Evolutionary conservation across 352 stramenopile genomes (phyloP), one percentile per base, ranked within the genome.

Genomic region (Pythium insidiosum): DNA sequence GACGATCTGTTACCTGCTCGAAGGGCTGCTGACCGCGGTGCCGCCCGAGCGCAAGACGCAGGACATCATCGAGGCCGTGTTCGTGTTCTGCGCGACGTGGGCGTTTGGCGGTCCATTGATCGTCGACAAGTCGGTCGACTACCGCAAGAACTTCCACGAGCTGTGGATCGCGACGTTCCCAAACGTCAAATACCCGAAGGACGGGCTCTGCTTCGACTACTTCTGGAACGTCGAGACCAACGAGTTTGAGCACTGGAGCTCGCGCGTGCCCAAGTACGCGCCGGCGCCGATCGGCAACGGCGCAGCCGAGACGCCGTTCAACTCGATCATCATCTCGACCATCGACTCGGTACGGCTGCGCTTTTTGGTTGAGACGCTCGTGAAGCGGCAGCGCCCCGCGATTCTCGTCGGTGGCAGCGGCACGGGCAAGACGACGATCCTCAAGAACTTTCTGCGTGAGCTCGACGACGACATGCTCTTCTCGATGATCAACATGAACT

Each of bases 401-500:
- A 97, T 98, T 75, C 82, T 98, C 23, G 94, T 98, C 1, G 95
- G 94, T 5, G 96, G 91, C 20, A 95, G 91, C 30, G 95, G 95
- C 12, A 98, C 93, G n/a, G 95, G 95, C 15, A 98, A 98, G 59
- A 98, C 95, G 16, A 95, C 92, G 23, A 97, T 98, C 38, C 81
- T 98, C 35, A 97, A 97, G 58, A 97, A 98, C 41, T 98, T 98
- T 57, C 62, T 97, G 15, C 75, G 83, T 2, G 83, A 82, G 53
- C 34, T 88, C 0, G 76, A 93, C 37, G 94, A 98, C 38, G 88
- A 96, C 41, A 96, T 98, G 73, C 66, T 98, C 23, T 96, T 88
- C 61, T 96, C 91, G 41, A 97, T 84, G 52, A 97, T 98, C 64
- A 97, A 97, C 64, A 98, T 98, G 94, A 98, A 95, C 51, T 98